Conservation (phyloP, 2,329 filamentous ascomycete species). For the Rachicladosporium sp. region DNA sequence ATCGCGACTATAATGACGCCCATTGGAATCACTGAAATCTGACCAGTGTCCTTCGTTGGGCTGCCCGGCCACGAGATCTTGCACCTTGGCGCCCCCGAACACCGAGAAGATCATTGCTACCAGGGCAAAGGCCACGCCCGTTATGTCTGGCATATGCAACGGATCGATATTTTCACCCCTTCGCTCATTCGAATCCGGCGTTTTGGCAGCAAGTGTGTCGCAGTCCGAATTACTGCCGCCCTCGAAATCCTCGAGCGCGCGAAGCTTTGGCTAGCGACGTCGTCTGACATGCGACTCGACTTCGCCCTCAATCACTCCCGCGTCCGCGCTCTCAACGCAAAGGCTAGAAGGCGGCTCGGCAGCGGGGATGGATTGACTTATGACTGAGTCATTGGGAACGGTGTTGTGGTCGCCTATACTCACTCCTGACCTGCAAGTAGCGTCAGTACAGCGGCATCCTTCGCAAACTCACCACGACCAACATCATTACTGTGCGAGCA, state of each 20-base stretch:
- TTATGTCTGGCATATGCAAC: no score
- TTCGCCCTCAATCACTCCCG: not conserved
- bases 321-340: slow-evolving; percentile 3
- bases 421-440: slow-evolving; percentile 9
- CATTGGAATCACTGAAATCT: not conserved
- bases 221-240: no score
- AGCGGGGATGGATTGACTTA: slow-evolving; percentile 11
- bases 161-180: no score
- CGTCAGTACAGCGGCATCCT: no score
- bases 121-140: no score
- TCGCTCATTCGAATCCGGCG: no score
- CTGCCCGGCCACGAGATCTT: no score
- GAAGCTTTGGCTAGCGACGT: not conserved
- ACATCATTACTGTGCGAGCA: slow-evolving; percentile 12
- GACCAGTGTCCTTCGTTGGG: no score
- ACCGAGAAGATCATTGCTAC: no score
- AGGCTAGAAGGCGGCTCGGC: slow-evolving; percentile 10
- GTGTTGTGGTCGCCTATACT: slow-evolving; percentile 14
- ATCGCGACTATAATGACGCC: not conserved
- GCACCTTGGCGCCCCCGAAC: no score
- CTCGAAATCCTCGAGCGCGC: not conserved
- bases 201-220: no score
- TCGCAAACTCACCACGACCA: not conserved
- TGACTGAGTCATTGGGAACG: slow-evolving; percentile 12
- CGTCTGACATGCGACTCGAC: not conserved